Percentiles rank a stretch among this genome's conserved stretches.
phyloP scores from a whole-genome alignment of 2,329 filamentous ascomycete species.

The Botryotinia calthae region DNA sequence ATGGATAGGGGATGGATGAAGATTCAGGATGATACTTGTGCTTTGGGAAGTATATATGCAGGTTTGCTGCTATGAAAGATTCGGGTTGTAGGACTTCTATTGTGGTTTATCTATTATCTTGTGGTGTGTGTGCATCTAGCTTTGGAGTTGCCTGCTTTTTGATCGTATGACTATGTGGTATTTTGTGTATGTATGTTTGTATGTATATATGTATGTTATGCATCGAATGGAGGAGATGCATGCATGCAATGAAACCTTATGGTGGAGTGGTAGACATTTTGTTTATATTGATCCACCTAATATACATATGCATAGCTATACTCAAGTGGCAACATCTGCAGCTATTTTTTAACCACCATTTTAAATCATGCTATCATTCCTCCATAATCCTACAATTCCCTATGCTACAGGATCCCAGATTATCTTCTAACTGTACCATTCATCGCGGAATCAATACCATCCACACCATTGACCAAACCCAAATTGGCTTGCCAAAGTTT shows the following conservation, averaged over 20 bases:
- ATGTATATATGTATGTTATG: not conserved
- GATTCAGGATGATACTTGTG: no score
- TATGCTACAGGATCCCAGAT: not conserved
- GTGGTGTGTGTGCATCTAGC: no score
- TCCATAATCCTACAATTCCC: not conserved
- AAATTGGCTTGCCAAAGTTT: conserved; percentile 25
- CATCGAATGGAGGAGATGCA: not conserved
- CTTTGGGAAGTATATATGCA: no score
- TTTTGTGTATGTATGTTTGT: not conserved
- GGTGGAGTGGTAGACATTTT: not conserved
- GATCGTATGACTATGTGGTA: no score
- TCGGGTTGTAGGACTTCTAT: no score
- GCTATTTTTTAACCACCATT: not conserved
- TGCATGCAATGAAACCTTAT: not conserved
- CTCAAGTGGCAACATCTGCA: not conserved
- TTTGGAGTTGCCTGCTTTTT: no score
- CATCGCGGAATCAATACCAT: not conserved
- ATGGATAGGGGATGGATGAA: no score
- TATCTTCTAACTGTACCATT: not conserved
- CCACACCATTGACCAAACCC: not conserved
- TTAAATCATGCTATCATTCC: not conserved
- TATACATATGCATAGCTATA: not conserved
- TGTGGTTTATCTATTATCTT: no score
- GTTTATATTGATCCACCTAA: not conserved
- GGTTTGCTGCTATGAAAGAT: no score